Percentiles rank a stretch among this genome's conserved stretches.
Evolutionary conservation across 2,329 filamentous ascomycete species (phyloP).

Genomic region (Chaetomium olivaceum): DNA sequence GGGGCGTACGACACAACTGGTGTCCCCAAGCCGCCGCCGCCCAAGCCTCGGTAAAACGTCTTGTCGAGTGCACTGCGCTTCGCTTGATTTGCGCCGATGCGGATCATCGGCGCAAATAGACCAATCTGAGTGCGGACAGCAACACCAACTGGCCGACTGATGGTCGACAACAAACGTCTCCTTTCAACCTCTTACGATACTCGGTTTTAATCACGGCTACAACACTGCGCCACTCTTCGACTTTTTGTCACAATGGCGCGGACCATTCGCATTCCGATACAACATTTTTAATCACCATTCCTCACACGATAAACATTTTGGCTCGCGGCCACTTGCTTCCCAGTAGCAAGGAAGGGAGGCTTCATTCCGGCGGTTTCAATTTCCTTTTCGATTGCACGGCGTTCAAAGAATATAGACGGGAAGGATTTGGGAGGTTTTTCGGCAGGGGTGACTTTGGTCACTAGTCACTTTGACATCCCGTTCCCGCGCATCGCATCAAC

Average conservation of each 20-base stretch:
- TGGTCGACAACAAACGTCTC: not conserved
- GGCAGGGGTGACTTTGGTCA: constrained; percentile 20
- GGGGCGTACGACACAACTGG: constrained; percentile 44
- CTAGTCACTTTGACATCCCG: constrained; percentile 21
- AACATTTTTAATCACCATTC: constrained; percentile 41
- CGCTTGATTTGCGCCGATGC: constrained; percentile 28
- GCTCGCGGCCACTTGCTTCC: constrained; percentile 38
- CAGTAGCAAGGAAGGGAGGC: constrained; percentile 32
- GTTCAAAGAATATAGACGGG: constrained; percentile 33
- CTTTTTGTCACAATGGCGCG: not conserved
- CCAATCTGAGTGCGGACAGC: constrained; percentile 18
- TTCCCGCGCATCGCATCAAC: constrained; percentile 23
- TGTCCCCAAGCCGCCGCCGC: constrained; percentile 42
- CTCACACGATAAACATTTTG: constrained; percentile 35
- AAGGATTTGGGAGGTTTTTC: constrained; percentile 14
- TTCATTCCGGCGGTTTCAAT: constrained; percentile 28
- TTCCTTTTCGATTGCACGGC: constrained; percentile 28
- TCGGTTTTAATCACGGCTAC: constrained; percentile 31
- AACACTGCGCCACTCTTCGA: constrained; percentile 22
- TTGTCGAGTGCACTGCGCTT: constrained; percentile 13
- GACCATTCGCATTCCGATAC: constrained; percentile 34
- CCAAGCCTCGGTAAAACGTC: constrained; percentile 38
- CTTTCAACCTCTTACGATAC: constrained; percentile 21
- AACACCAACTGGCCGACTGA: constrained; percentile 7
- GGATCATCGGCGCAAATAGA: constrained; percentile 18